Conservation (phyloP, 257 asterid species). For the Jaltomata sinuosa region DNA sequence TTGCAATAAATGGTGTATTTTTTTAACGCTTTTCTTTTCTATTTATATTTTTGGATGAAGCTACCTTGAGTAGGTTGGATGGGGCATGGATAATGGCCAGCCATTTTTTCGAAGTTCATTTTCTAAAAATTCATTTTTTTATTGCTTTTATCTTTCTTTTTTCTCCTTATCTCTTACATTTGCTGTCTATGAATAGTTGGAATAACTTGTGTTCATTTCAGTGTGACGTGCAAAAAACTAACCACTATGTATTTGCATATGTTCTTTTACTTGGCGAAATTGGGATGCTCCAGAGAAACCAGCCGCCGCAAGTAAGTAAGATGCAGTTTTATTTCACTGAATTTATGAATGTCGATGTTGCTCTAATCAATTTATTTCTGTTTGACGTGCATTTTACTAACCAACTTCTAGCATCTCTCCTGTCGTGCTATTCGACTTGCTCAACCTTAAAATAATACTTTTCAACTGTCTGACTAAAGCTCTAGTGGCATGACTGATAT, state of each 20-base stretch:
- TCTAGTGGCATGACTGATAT: background rate
- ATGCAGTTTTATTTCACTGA: constrained; percentile 1
- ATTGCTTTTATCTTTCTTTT: background rate
- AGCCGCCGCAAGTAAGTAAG: constrained; percentile 71
- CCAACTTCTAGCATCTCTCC: background rate
- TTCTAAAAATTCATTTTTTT: background rate
- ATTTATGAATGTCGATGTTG: background rate
- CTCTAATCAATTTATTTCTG: background rate
- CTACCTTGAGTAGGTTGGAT: background rate
- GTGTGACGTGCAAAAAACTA: constrained; percentile 16
- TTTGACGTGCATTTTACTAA: background rate
- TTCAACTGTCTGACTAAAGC: background rate
- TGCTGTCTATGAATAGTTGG: background rate
- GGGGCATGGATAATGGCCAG: background rate
- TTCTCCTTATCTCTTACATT: background rate
- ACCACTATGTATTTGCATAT: constrained; percentile 38
- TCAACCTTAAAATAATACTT: background rate
- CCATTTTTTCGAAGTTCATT: background rate
- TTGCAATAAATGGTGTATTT: background rate
- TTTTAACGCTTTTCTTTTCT: background rate
- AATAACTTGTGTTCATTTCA: background rate
- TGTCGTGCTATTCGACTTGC: background rate
- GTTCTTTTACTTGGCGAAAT: constrained; percentile 18
- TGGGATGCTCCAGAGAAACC: constrained; percentile 71
- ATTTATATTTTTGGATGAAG: background rate